Evolutionary conservation across 345 rosid species (phyloP), one percentile per base, ranked within the genome.

Genomic region (Pseudoturritis turrita): DNA sequence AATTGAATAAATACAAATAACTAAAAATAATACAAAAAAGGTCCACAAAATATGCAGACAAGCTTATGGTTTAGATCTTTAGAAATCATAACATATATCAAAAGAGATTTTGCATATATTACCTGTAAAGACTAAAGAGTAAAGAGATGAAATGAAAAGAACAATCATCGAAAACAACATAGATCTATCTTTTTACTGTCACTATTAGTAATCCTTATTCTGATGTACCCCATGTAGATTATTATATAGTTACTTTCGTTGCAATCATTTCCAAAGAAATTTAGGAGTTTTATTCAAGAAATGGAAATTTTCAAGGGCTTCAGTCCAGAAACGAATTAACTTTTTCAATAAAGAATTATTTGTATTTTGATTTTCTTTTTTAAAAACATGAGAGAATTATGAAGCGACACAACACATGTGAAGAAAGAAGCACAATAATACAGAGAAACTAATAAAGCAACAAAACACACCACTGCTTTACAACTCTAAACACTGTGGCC

Each of bases 361-460:
- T 4, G 0, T 15, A n/a, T 69, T 46, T 47, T 36, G 37, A 26
- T 14, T 49, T 49, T 39, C 1, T 5, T 62, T n/a, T 23, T 41
- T 7, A 1, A 11, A 43, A 43, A 45, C 2, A 39, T 10, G 15
- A 36, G 26, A 46, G 51, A 74, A 60, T 59, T 13, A 52, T 68
- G 57, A 68, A 36, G 64, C 14, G 64, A 75, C 79, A 75, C 40
- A 15, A 75, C 79, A 68, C 79, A 68, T 75, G 79, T 54, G 44
- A 43, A 44, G 31, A 64, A 10, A 17, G 13, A 43, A 14, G 51
- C 35, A 28, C n/a, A 68, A 52, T 62, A 51, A 75, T 60, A 68
- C 64, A 68, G 18, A 59, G 28, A 65, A 46, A n/a, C n/a, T 58
- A 23, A 58, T 22, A 47, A 63, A 74, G 62, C 31, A 44, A 66